Conservation (phyloP, 352 stramenopile genomes). For the Pythium coloratum region DNA sequence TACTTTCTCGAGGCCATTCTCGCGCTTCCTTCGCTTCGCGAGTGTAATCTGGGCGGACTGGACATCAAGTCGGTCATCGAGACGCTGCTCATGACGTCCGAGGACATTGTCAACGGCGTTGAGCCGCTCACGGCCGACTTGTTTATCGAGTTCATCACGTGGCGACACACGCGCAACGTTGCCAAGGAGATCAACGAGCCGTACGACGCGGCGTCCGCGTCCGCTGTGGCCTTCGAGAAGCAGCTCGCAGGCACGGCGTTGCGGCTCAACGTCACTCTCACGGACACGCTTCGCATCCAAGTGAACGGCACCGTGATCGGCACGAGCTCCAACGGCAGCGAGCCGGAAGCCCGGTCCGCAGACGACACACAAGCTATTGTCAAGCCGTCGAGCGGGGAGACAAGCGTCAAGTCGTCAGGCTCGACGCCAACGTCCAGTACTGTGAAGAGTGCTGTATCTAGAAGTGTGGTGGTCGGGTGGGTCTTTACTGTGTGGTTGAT, state of each 20-base stretch:
- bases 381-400: not conserved
- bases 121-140: conserved; percentile 35
- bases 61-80: conserved; percentile 56
- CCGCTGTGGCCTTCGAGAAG: conserved; percentile 50
- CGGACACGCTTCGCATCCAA: conserved; percentile 7
- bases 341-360: not conserved
- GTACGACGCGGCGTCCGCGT: conserved; percentile 49
- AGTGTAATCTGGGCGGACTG: conserved; percentile 54
- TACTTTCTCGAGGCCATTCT: conserved; percentile 42
- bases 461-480: not conserved
- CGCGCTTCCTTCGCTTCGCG: conserved; percentile 39
- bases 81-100: conserved; percentile 62
- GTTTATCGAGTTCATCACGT: conserved; percentile 54
- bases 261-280: conserved; percentile 14
- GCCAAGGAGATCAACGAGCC: conserved; percentile 44
- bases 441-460: not conserved
- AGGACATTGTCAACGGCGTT: conserved; percentile 35
- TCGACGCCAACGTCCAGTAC: not conserved
- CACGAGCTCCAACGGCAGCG: not conserved
- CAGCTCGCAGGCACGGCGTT: conserved; percentile 24
- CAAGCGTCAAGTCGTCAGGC: not conserved
- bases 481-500: not conserved
- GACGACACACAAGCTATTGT: not conserved
- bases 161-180: conserved; percentile 53
- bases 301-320: conserved; percentile 9